Evolutionary conservation across 352 stramenopile genomes (phyloP), one percentile per base, ranked within the genome.

Genomic region (Aphanomyces stellatus): DNA sequence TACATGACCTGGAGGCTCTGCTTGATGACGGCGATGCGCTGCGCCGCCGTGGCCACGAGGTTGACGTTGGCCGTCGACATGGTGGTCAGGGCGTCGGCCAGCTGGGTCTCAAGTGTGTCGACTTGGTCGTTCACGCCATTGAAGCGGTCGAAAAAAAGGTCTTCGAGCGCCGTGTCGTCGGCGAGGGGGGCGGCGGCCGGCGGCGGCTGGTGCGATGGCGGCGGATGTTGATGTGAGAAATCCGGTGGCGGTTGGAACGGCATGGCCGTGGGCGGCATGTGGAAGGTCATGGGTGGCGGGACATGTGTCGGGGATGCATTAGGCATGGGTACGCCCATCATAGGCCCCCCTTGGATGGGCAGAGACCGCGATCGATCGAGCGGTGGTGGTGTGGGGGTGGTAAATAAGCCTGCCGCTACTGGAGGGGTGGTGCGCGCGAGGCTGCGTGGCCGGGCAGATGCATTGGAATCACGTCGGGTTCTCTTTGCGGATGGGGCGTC

Each of bases 81-180:
- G 17, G 33, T 57, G 19, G 22, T 37, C 25, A 57, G 17, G 19
- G 19, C 19, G 5, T 37, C 30, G 10, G 25, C 25, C 1, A 57
- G 49, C 49, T 57, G 49, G 7, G 49, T n/a, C 25, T 57, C 49
- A 15, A 57, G 49, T 8, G 7, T 37, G 11, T 57, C 49, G 5
- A 57, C 2, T 37, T 57, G 49, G 11, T 57, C 49, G 49, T 57
- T 57, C 10, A 57, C 49, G 30, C 49, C n/a, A n/a, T 57, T 57
- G 25, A 57, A 57, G 19, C 49, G 49, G 49, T 57, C 49, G 19
- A 57, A 57, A 24, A 57, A 57, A 22, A 57, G 25, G 30, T 57
- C 49, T 57, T 57, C 49, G 17, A 57, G 25, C 2, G 4, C 19
- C 27, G 22, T 30, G 30, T 35, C 49, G 30, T 35, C 49, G 13